Percentiles rank a stretch among this genome's conserved stretches.
Conservation (phyloP, 2,329 filamentous ascomycete genomes). For the Colletotrichum noveboracense region DNA sequence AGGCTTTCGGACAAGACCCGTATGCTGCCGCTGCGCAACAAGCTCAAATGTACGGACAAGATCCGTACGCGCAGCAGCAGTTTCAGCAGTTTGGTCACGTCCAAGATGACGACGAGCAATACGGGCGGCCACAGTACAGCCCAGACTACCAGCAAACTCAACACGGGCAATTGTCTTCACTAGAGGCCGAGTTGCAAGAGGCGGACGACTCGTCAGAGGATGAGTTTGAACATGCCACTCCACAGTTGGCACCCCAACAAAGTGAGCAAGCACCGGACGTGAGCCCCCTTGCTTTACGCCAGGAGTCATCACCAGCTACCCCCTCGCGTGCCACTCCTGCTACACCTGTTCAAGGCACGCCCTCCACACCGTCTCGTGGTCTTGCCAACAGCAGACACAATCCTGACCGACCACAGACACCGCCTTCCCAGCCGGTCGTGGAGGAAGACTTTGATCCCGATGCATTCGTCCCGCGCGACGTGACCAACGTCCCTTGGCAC, state of each 20-base stretch:
- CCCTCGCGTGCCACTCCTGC: not conserved
- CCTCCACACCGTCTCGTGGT: conserved; percentile 21
- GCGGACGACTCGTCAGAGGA: not conserved
- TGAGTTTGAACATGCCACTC: conserved; percentile 13
- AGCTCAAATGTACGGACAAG: not conserved
- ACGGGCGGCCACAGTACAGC: not conserved
- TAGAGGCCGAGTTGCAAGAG: not conserved
- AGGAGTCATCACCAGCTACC: conserved; percentile 9
- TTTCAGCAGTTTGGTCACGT: not conserved
- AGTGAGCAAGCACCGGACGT: conserved; percentile 17
- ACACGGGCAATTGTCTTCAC: not conserved
- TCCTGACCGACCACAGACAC: conserved; percentile 25
- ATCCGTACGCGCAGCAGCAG: not conserved
- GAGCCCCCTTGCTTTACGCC: conserved; percentile 23
- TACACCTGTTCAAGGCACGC: conserved; percentile 19
- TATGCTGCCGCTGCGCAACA: not conserved
- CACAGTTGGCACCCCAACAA: conserved; percentile 18
- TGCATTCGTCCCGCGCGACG: conserved; percentile 30
- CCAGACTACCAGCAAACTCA: not conserved
- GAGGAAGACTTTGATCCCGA: conserved; percentile 22
- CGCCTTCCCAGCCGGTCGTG: not conserved
- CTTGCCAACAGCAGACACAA: conserved; percentile 33
- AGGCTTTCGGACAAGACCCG: not conserved
- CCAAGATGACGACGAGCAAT: not conserved
- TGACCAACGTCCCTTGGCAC: conserved; percentile 37